A percentile compares a stretch with the other conserved stretches of the same genome.
Evolutionary conservation across 2,329 filamentous ascomycete genomes (phyloP).

Genomic region (Cytospora schulzeri): DNA sequence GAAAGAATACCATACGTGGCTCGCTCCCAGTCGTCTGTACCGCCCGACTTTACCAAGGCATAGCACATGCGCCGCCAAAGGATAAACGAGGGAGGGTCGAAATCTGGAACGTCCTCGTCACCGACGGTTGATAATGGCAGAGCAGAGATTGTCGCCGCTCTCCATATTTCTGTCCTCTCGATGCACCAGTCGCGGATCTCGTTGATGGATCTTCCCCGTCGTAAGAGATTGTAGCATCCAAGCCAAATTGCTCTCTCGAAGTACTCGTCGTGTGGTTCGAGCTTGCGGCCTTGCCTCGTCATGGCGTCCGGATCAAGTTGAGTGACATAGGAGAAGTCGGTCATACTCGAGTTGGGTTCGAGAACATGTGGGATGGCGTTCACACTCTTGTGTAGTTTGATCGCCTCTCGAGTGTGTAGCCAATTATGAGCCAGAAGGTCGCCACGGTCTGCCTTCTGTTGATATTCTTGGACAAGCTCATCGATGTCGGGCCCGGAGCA

Average conservation of each 20-base stretch:
- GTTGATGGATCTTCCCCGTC: slow-evolving; percentile 74
- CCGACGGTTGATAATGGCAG: slow-evolving; percentile 60
- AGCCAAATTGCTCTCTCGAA: slow-evolving; percentile 92
- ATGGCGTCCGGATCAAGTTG: slow-evolving; percentile 90
- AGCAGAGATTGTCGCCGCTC: slow-evolving; percentile 79
- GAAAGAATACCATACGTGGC: slow-evolving; percentile 91
- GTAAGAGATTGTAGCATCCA: slow-evolving; percentile 89
- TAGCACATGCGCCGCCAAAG: slow-evolving; percentile 81
- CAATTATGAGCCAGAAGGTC: slow-evolving; percentile 86
- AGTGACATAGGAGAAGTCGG: slow-evolving; percentile 67
- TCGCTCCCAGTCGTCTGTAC: slow-evolving; percentile 75
- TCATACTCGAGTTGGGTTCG: slow-evolving; percentile 62
- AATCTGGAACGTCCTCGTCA: slow-evolving; percentile 44
- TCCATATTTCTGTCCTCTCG: slow-evolving; percentile 85
- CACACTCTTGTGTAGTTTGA: slow-evolving; percentile 87
- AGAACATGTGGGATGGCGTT: slow-evolving; percentile 67
- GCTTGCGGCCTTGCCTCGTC: slow-evolving; percentile 73
- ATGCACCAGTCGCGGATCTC: slow-evolving; percentile 84
- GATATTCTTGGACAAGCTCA: slow-evolving; percentile 73
- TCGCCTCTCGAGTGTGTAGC: slow-evolving; percentile 85
- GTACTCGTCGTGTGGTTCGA: slow-evolving; percentile 82
- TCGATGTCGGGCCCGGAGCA: slow-evolving; percentile 72
- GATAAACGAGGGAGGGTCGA: slow-evolving; percentile 51
- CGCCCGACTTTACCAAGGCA: slow-evolving; percentile 67
- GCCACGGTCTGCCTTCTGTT: slow-evolving; percentile 74